phyloP scores from a whole-genome alignment of 2,329 filamentous ascomycete species.

The Arthrobotrys iridis region DNA sequence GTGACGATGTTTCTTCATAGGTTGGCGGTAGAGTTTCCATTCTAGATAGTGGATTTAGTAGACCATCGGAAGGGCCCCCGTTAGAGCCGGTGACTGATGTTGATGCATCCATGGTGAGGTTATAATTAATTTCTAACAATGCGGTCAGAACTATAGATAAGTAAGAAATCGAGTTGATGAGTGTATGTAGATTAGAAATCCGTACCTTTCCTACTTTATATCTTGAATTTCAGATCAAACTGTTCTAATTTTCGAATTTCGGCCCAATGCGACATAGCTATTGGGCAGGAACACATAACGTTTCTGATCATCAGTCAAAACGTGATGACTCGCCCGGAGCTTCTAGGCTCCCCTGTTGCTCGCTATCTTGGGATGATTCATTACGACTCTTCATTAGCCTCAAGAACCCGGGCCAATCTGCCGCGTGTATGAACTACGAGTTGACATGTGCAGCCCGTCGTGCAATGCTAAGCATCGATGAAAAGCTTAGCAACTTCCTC shows the following conservation, averaged over 20 bases:
- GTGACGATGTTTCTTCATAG: slow-evolving; percentile 22
- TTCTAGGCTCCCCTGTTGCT: background rate
- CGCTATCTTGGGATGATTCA: slow-evolving; percentile 38
- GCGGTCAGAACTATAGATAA: background rate
- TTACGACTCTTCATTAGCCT: slow-evolving; percentile 5
- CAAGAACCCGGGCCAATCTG: background rate
- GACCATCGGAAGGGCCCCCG: background rate
- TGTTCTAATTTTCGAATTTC: background rate
- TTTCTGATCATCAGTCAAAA: slow-evolving; percentile 23
- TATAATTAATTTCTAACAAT: background rate
- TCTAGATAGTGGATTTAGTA: background rate
- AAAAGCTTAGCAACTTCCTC: slow-evolving; percentile 47
- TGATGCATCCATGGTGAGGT: background rate
- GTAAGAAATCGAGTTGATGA: slow-evolving; percentile 1
- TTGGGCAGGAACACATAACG: slow-evolving; percentile 1
- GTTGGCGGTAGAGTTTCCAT: slow-evolving; percentile 36
- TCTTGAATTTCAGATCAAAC: background rate
- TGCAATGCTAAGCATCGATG: slow-evolving; percentile 7
- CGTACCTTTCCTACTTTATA: slow-evolving; percentile 18
- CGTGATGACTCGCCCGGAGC: slow-evolving; percentile 12
- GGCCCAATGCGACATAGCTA: background rate
- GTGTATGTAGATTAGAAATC: slow-evolving; percentile 7
- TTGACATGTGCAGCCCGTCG: slow-evolving; percentile 4
- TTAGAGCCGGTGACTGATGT: slow-evolving; percentile 3
- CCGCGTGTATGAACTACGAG: background rate